Evolutionary conservation across 768 basidiomycete genomes (phyloP), one percentile per base, ranked within the genome.

Genomic region (Rhizopogon vesiculosus): DNA sequence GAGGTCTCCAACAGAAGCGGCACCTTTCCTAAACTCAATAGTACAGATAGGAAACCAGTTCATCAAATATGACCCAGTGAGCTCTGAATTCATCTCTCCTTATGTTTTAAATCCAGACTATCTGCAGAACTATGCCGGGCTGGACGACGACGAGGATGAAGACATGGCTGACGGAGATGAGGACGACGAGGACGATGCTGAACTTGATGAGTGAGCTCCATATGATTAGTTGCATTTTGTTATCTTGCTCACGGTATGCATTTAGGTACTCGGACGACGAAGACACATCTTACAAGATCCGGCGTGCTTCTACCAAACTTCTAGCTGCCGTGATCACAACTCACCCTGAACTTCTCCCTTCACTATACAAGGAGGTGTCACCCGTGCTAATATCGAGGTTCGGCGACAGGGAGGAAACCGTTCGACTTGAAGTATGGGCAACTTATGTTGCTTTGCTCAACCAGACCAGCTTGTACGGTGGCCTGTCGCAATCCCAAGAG

Each of bases 221-320:
- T 60, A 25, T 2, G 16, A 18, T 56, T 9, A 7, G 2, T 38
- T 8, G 0, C 39, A 4, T 10, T 19, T 28, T 7, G 18, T 49
- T 12, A 54, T 39, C 39, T 33, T 3, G 8, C 25, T 59, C 51
- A 13, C 48, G 43, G 59, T 44, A 12, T 31, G 25, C 39, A 51
- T 9, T 28, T 60, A 95, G 92, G 59, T 98, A 97, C 69, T 93
- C 93, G 6, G 97, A 99, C 62, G 97, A 99, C 56, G 97, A 98
- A 69, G 97, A 99, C 66, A 91, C 90, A 10, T 98, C 96, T 0
- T 98, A 97, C 82, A 98, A 98, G 71, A 92, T 97, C 55, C 88
- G 97, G 60, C 85, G 97, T 44, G 87, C 92, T 7, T 88, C 97
- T 7, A 93, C 94, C 16, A 98, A 98, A 68, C 76, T 98, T 3